These are phyloP conservation scores for Styphnolobium japonicum DNA, from an alignment of 306 rosid genomes.

Conservation along the genomic window DNA sequence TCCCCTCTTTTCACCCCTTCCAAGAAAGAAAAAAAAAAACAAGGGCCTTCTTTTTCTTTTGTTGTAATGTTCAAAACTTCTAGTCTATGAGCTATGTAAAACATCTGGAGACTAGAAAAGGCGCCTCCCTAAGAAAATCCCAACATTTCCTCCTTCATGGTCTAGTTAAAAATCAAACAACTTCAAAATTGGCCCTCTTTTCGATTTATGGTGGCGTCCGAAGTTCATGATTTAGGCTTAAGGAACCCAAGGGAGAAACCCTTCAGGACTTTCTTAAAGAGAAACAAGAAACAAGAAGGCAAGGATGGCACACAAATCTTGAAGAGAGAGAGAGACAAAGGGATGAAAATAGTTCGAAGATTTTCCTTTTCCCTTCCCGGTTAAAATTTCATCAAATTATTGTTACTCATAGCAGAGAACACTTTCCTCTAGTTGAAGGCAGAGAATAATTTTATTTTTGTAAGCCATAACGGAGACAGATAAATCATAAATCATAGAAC, in stretches of 20 bases:
- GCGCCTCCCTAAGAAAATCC: no score
- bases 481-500: no score
- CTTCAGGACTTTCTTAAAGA: background rate
- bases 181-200: background rate
- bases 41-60: background rate
- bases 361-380: background rate
- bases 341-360: background rate
- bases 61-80: background rate
- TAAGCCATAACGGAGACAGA: background rate
- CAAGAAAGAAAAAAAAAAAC: background rate
- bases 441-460: conserved; percentile 2
- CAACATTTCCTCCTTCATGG: no score
- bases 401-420: conserved; percentile 16
- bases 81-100: conserved; percentile 25
- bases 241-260: background rate
- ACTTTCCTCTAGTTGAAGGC: background rate
- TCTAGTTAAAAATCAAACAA: no score
- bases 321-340: no score
- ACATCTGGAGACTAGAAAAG: conserved; percentile 15
- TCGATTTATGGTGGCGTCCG: background rate
- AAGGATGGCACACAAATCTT: background rate
- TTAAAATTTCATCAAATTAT: background rate
- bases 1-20: background rate
- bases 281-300: background rate
- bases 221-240: conserved; percentile 1